phyloP scores from a whole-genome alignment of 495 filamentous ascomycete genomes.

The Terfezia claveryi region DNA sequence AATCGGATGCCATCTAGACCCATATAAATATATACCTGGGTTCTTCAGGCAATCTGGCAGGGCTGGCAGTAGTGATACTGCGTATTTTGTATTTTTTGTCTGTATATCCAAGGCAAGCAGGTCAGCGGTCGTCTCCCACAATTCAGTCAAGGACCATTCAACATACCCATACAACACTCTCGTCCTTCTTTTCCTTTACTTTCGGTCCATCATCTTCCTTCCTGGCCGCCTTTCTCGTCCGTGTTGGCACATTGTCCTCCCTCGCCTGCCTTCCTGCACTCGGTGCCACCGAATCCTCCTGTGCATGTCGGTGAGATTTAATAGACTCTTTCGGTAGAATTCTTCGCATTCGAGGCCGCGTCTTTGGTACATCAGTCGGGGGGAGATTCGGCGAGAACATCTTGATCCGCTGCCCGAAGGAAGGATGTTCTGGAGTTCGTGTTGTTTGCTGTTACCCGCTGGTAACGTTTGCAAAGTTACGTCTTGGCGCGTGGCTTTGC shows the following conservation, averaged over 20 bases:
- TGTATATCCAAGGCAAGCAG: slow-evolving; percentile 18
- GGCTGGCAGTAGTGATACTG: slow-evolving; percentile 61
- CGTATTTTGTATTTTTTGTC: slow-evolving; percentile 74
- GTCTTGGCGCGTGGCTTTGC: background rate
- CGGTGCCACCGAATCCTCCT: background rate
- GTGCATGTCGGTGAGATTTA: background rate
- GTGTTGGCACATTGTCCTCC: background rate
- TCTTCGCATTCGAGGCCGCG: background rate
- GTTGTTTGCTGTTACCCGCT: background rate
- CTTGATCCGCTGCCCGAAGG: background rate
- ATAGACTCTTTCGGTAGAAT: background rate
- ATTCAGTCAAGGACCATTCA: background rate
- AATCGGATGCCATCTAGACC: slow-evolving; percentile 30
- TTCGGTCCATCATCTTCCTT: background rate
- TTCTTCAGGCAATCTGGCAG: slow-evolving; percentile 50
- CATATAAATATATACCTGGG: slow-evolving; percentile 7
- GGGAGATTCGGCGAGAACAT: background rate
- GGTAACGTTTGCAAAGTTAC: background rate
- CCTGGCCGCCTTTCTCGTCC: background rate
- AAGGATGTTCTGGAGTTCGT: background rate
- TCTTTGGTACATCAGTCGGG: background rate
- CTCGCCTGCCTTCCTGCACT: background rate
- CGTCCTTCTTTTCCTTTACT: slow-evolving; percentile 13
- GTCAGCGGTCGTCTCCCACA: background rate
- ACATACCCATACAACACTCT: slow-evolving; percentile 14